Base-by-base conservation (phyloP, 2,329 filamentous ascomycete species). In the Pseudodiploospora longispora region DNA sequence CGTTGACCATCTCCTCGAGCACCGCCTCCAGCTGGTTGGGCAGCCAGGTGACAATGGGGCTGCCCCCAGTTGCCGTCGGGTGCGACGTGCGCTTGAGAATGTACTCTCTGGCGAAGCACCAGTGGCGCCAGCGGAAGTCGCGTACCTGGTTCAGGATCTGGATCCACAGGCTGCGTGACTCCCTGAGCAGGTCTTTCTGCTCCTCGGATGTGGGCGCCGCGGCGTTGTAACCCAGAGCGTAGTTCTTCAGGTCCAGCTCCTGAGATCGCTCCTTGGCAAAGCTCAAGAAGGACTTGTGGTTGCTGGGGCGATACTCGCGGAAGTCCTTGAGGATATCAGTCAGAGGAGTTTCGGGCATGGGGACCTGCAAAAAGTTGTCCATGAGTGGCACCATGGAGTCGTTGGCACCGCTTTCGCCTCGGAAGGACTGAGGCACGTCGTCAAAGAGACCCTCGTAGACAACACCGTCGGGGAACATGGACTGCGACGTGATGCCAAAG, bases 381-480 rank as follows among this genome's bases (percentile, higher is more conserved):
- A 91, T 81, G 4, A 96, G 78, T 3, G 91, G 90, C 43, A 95
- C 83, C 74, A 97, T 96, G 68, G 83, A 86, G 69, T 97, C 91
- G 61, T 96, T 96, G 53, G 91, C 91, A 36, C 91, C 91, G 40
- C 83, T 89, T 69, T 96, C 91, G 53, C 91, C 91, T 30, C 91
- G 83, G 76, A 96, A 96, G 44, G 77, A 83, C 62, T 88, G 69
- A 4, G 86, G 84, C 59, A 85, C 62, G 48, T 66, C 64, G 47
- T 84, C 80, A 52, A 83, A 83, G 48, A 91, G 78, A 6, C 88
- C 89, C 61, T 94, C 85, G 62, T 96, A 96, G 38, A 95, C 67
- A 6, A 96, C 91, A 6, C 91, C 91, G 50, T 90, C 72, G 6
- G 90, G 90, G 65, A 96, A 96, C 89, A 96, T 95, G 57, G 81